Base-by-base conservation (phyloP, 2,329 filamentous ascomycete genomes). In the Daldinia sp. region DNA sequence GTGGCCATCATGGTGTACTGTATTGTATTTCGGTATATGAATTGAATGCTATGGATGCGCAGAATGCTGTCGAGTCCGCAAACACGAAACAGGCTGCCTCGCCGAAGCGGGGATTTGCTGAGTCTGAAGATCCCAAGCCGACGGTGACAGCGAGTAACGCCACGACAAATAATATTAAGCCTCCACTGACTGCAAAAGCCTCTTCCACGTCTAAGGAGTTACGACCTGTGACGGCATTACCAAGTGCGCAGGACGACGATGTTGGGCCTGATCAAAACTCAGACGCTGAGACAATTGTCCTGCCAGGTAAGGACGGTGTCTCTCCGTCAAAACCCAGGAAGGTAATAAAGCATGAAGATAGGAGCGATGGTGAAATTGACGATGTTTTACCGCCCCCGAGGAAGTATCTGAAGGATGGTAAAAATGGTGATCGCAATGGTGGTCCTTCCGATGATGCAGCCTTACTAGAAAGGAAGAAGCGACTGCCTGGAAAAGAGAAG, bases 211-310 rank as follows among this genome's bases (percentile, higher is more conserved):
- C 65, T 61, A 81, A 77, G 65, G 81, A 82, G 33, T 58, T 73
- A 44, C 77, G 73, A 55, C 44, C 73, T 41, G 65, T 72, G 39
- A 75, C 75, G 33, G 62, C 77, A 30, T 74, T 75, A n/a, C 72
- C 79, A 10, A 76, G 75, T 58, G 75, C 79, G 20, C 76, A 79
- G 58, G 82, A 86, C 63, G 82, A 84, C 50, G 81, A 83, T 68
- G 78, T 74, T 61, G 78, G 77, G 23, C 81, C 81, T 65, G 89
- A 90, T 66, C 88, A 85, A 75, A 89, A 90, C 74, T 92, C 90
- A 1, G 90, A 92, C 75, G 90, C 90, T 55, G 90, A 92, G 80
- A 92, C 90, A 13, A 90, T 92, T 69, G 89, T 92, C 39, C 79
- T 92, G 37, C 85, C 88, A 10, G 88, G 88, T 30, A 91, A 90